Evolutionary conservation across 192 early-diverging fungal genomes (phyloP).

Genomic region (Coemansia erecta): DNA sequence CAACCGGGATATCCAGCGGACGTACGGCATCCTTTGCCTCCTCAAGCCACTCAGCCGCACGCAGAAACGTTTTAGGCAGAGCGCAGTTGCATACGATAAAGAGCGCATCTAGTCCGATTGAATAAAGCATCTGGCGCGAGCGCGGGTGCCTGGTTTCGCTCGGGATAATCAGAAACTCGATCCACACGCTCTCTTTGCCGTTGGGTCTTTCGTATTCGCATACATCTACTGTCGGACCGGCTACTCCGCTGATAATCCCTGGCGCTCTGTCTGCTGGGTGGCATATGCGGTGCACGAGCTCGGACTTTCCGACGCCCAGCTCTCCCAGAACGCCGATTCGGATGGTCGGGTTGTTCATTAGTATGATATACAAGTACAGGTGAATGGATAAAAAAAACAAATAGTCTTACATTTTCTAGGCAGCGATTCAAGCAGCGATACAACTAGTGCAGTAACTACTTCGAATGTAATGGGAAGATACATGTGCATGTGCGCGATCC

Average conservation of each 20-base stretch:
- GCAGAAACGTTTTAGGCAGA: constrained; percentile 26
- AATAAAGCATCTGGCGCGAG: constrained; percentile 50
- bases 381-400: not conserved
- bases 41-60: constrained; percentile 46
- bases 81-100: constrained; percentile 43
- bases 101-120: constrained; percentile 33
- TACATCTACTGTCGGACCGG: constrained; percentile 35
- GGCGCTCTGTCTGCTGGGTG: constrained; percentile 9
- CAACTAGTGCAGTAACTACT: no score
- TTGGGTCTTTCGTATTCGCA: constrained; percentile 21
- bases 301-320: constrained; percentile 30
- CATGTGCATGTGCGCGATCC: no score
- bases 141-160: constrained; percentile 39
- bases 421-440: no score
- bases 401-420: no score
- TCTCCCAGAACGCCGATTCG: constrained; percentile 48
- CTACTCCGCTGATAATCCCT: constrained; percentile 2
- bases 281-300: constrained; percentile 44
- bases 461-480: no score
- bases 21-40: constrained; percentile 13
- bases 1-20: constrained; percentile 20
- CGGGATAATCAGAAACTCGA: constrained; percentile 43
- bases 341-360: constrained; percentile 40
- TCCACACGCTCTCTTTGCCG: constrained; percentile 18
- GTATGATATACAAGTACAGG: not conserved